Evolutionary conservation across 331 rosid species (phyloP).

Genomic region (Stylosanthes scabra): DNA sequence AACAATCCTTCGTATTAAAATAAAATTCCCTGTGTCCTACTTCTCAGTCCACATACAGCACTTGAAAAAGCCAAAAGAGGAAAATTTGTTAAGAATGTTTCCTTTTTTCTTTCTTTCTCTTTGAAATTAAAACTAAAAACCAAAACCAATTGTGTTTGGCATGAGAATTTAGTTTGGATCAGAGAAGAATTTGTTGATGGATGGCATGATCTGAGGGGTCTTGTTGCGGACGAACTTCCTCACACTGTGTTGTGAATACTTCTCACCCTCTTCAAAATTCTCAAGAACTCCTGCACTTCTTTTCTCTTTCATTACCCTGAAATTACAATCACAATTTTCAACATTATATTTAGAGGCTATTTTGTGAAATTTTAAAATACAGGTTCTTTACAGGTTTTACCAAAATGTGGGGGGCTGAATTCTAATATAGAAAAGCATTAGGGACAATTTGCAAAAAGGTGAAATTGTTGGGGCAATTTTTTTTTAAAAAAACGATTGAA

Average conservation of each 20-base stretch:
- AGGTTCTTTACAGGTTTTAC: too few relatives aligned
- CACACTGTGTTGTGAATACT: constrained; percentile 60
- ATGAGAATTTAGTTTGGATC: constrained; percentile 58
- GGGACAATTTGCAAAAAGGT: too few relatives aligned
- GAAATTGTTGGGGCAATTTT: too few relatives aligned
- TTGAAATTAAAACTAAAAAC: background rate
- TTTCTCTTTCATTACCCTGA: constrained; percentile 80
- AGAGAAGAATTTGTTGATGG: constrained; percentile 88
- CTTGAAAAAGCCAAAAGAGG: constrained; percentile 8
- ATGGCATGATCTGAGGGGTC: constrained; percentile 81
- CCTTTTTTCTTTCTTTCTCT: background rate
- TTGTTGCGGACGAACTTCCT: constrained; percentile 78
- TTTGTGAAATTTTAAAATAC: too few relatives aligned
- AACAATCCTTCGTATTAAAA: too few relatives aligned
- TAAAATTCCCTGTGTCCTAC: too few relatives aligned
- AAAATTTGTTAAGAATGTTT: background rate
- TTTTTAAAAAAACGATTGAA: too few relatives aligned
- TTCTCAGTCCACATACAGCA: too few relatives aligned
- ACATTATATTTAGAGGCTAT: background rate
- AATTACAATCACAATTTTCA: constrained; percentile 16
- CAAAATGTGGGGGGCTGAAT: too few relatives aligned
- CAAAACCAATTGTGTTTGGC: too few relatives aligned
- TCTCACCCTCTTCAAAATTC: constrained; percentile 86
- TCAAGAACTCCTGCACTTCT: constrained; percentile 94
- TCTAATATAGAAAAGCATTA: too few relatives aligned